Percentiles rank a stretch among this genome's conserved stretches.
Evolutionary conservation across 2,329 filamentous ascomycete species (phyloP).

Genomic region (Ophiostoma tasmaniense): DNA sequence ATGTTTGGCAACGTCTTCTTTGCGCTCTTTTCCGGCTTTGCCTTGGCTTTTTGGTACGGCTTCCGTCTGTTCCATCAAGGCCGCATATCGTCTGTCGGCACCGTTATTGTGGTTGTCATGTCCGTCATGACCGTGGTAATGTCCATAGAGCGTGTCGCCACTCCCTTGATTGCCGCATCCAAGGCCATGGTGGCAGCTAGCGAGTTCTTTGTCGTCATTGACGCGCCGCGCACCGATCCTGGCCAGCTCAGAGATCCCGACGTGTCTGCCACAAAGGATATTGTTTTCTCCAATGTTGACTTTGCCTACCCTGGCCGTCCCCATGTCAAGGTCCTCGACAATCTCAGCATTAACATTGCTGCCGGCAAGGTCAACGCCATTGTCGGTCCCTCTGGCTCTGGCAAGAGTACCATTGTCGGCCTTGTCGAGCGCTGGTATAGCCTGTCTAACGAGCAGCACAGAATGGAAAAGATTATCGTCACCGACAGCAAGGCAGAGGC

Average conservation of each 20-base stretch:
- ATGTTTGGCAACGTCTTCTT: constrained; percentile 52
- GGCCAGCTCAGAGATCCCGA: constrained; percentile 40
- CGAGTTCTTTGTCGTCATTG: constrained; percentile 49
- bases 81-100: constrained; percentile 40
- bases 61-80: constrained; percentile 41
- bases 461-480: constrained; percentile 30
- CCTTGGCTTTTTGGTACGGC: constrained; percentile 56
- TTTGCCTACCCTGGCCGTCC: constrained; percentile 65
- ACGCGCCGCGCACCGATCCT: constrained; percentile 34
- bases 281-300: constrained; percentile 55
- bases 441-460: constrained; percentile 36
- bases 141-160: constrained; percentile 48
- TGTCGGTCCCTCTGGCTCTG: constrained; percentile 63
- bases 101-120: constrained; percentile 48
- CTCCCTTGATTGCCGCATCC: constrained; percentile 48
- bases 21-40: constrained; percentile 43
- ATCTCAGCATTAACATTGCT: constrained; percentile 49
- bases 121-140: constrained; percentile 52
- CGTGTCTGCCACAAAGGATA: constrained; percentile 43
- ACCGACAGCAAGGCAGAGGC: background rate
- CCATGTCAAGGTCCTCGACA: constrained; percentile 54
- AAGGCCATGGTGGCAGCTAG: constrained; percentile 51
- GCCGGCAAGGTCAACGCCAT: constrained; percentile 63
- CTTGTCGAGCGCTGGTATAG: constrained; percentile 57
- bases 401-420: constrained; percentile 67